phyloP scores from a whole-genome alignment of 2,329 filamentous ascomycete genomes.

The Aureobasidium musti region DNA sequence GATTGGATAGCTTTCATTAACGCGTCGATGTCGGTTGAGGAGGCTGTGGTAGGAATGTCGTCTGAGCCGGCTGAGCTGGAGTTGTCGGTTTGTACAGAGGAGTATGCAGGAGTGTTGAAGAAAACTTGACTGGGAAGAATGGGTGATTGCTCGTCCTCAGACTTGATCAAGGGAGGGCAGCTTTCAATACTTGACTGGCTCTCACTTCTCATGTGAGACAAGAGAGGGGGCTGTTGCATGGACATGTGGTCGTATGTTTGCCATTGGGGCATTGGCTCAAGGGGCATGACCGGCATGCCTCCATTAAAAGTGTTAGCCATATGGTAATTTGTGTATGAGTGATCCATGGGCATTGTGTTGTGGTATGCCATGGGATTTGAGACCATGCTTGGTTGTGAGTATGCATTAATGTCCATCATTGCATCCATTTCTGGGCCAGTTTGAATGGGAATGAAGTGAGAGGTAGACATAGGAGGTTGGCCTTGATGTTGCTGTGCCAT shows the following conservation, averaged over 20 bases:
- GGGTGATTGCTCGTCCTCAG: conserved; percentile 47
- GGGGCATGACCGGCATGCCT: conserved; percentile 24
- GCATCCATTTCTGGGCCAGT: conserved; percentile 21
- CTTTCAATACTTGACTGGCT: conserved; percentile 36
- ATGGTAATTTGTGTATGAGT: conserved; percentile 25
- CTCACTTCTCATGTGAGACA: conserved; percentile 35
- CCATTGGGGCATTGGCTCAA: conserved; percentile 20
- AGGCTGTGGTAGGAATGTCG: conserved; percentile 19
- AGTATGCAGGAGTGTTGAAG: conserved; percentile 40
- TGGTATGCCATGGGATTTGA: conserved; percentile 21
- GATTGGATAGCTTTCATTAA: conserved; percentile 87
- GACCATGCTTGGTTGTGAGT: conserved; percentile 16
- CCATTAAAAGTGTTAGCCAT: conserved; percentile 17
- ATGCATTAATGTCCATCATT: conserved; percentile 22
- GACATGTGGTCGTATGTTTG: conserved; percentile 19
- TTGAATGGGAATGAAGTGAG: conserved; percentile 20
- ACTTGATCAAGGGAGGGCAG: conserved; percentile 47
- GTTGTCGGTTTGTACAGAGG: conserved; percentile 30
- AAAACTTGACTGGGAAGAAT: conserved; percentile 46
- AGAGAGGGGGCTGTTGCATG: conserved; percentile 24
- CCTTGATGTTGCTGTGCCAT: conserved; percentile 8
- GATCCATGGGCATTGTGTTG: conserved; percentile 21
- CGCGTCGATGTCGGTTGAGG: conserved; percentile 38
- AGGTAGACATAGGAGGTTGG: background rate
- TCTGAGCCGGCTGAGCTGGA: conserved; percentile 17